These are phyloP conservation scores for Candida caryicola DNA, from an alignment of 805 yeast species.

Conservation along the genomic window DNA sequence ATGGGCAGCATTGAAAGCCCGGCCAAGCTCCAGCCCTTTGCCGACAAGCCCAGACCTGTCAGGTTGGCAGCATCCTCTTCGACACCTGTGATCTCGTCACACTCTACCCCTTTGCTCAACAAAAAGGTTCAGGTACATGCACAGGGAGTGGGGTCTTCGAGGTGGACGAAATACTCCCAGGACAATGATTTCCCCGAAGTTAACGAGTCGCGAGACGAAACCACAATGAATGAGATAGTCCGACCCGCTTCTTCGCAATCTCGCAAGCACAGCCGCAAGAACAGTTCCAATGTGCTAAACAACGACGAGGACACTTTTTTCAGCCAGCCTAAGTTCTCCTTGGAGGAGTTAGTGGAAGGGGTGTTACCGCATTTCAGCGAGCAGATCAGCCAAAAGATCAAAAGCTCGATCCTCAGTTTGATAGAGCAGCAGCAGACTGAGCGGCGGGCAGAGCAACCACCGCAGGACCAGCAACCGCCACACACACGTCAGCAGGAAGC, in stretches of 20 bases:
- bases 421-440: neutral
- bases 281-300: slow-evolving; percentile 4
- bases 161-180: slow-evolving; percentile 6
- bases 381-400: slow-evolving; percentile 11
- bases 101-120: slow-evolving; percentile 22
- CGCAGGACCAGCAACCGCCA: neutral
- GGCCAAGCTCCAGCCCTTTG: neutral
- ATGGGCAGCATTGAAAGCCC: neutral
- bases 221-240: slow-evolving; percentile 11
- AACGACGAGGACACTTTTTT: slow-evolving; percentile 11
- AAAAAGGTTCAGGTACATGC: neutral
- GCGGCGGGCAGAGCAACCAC: neutral
- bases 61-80: neutral
- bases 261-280: slow-evolving; percentile 6
- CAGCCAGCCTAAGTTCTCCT: slow-evolving; percentile 6
- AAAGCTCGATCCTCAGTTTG: slow-evolving; percentile 2
- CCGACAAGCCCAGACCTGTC: neutral
- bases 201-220: slow-evolving; percentile 12
- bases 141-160: neutral
- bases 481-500: neutral
- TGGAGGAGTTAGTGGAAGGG: slow-evolving; percentile 10
- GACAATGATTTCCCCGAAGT: slow-evolving; percentile 5
- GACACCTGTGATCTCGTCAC: slow-evolving; percentile 19
- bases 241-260: slow-evolving; percentile 9
- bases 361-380: slow-evolving; percentile 11